Percentiles rank a stretch among this genome's conserved stretches.
Evolutionary conservation across 208 protist genomes (phyloP).

Genomic region (Leishmania guyanensis): DNA sequence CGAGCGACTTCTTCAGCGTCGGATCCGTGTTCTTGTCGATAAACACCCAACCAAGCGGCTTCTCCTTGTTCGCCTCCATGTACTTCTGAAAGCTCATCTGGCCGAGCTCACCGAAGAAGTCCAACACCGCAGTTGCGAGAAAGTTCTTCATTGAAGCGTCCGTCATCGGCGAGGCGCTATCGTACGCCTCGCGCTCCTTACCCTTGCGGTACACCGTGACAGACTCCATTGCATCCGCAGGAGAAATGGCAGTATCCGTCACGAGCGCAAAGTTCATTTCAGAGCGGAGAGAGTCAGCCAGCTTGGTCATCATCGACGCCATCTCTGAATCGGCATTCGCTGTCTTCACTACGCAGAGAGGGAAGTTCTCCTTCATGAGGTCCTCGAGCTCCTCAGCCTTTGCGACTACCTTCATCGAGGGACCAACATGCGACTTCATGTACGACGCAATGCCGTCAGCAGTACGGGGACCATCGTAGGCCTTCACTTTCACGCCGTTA

Average conservation of each 20-base stretch:
- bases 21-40: slow-evolving; percentile 37
- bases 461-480: slow-evolving; percentile 72
- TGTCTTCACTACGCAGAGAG: slow-evolving; percentile 63
- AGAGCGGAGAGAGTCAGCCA: slow-evolving; percentile 46
- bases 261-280: slow-evolving; percentile 65
- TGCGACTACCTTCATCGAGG: slow-evolving; percentile 36
- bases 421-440: slow-evolving; percentile 58
- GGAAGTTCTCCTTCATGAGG: slow-evolving; percentile 52
- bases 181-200: slow-evolving; percentile 54
- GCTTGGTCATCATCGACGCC: slow-evolving; percentile 27
- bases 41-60: slow-evolving; percentile 78
- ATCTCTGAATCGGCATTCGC: slow-evolving; percentile 38
- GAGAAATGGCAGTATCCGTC: slow-evolving; percentile 50
- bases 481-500: slow-evolving; percentile 57
- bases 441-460: slow-evolving; percentile 61
- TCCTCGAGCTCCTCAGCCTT: slow-evolving; percentile 61
- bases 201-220: slow-evolving; percentile 58
- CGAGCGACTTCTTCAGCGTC: slow-evolving; percentile 32
- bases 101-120: slow-evolving; percentile 74
- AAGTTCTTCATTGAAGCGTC: slow-evolving; percentile 51
- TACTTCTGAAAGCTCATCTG: slow-evolving; percentile 70
- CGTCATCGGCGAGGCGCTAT: slow-evolving; percentile 35
- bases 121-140: slow-evolving; percentile 47
- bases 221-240: slow-evolving; percentile 59
- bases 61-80: slow-evolving; percentile 40